Evolutionary conservation across 371 early-diverging fungal genomes (phyloP), one percentile per base, ranked within the genome.

Genomic region (Mortierella sp.): DNA sequence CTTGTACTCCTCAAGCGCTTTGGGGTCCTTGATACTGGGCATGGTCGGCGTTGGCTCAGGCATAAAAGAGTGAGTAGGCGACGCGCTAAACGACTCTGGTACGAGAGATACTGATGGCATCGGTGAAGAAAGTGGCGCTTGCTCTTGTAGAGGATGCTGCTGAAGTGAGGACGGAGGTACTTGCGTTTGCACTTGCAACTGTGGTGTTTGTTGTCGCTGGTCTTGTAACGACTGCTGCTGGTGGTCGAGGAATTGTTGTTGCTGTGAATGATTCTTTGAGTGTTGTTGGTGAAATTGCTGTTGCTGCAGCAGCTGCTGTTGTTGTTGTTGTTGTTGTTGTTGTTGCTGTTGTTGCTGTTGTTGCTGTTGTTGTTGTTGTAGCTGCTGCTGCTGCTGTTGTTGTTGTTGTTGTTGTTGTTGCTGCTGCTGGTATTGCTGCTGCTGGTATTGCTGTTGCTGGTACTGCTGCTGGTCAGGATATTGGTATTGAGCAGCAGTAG

Each of bases 1-100:
- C n/a, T 83, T 80, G 42, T 80, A 77, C 5, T 76, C 80, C 58
- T 83, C 83, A 76, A 74, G 57, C 19, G 47, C 71, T 26, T 52
- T 74, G 58, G 78, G 13, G 34, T 74, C 75, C 34, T 60, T 63
- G 72, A 78, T 31, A 24, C 14, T 11, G 28, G 28, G 47, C 19
- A 44, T 3, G 45, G 71, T 45, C 72, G 48, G 19, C 31, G 50
- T 3, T 48, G 44, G 52, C 10, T 75, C 38, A 8, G 68, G 47
- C 7, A 14, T 52, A 34, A 42, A 26, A 21, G 75, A 11, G 1
- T 50, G 19, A 21, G 9, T 28, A 11, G 47, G 60, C 16, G 50
- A 34, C 21, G 68, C 21, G 34, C 42, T 68, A 21, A 42, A 1
- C 42, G 21, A 11, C 10, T 68, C 34, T 8, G 34, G 63, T 1